Conservation (phyloP, 768 basidiomycete genomes). For the Boletales sp. region DNA sequence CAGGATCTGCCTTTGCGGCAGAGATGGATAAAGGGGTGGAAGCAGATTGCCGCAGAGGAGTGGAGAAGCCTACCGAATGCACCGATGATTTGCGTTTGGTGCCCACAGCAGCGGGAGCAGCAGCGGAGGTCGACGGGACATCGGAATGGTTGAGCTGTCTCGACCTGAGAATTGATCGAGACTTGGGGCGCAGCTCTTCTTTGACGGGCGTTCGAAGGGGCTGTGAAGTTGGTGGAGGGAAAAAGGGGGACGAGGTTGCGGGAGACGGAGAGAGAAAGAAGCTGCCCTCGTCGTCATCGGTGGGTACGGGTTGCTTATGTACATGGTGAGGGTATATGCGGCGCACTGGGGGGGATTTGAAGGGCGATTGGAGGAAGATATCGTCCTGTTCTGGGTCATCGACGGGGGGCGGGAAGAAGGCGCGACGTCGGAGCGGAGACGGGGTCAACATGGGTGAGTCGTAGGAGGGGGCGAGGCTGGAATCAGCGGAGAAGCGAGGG, state of each 20-base stretch:
- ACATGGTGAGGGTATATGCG: constrained; percentile 42
- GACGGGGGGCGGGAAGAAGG: constrained; percentile 34
- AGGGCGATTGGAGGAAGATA: constrained; percentile 53
- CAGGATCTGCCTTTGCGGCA: constrained; percentile 28
- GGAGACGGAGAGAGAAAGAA: constrained; percentile 54
- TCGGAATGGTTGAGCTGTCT: constrained; percentile 27
- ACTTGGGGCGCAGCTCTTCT: constrained; percentile 37
- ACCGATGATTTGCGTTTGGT: constrained; percentile 62
- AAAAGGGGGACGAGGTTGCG: constrained; percentile 37
- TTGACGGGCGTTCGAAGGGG: constrained; percentile 64
- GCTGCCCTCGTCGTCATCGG: constrained; percentile 55
- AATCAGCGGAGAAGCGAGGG: constrained; percentile 24
- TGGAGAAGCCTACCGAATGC: constrained; percentile 46
- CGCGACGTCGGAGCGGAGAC: constrained; percentile 52
- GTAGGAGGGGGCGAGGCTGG: constrained; percentile 31
- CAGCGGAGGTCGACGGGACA: constrained; percentile 4
- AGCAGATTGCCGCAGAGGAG: constrained; percentile 51
- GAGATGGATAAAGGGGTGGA: constrained; percentile 39
- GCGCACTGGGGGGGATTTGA: constrained; percentile 43
- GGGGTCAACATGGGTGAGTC: constrained; percentile 63
- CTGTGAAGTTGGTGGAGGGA: constrained; percentile 42
- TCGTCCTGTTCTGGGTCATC: constrained; percentile 41
- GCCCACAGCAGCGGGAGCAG: constrained; percentile 41
- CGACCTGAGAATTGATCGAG: constrained; percentile 40
- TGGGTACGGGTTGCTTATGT: constrained; percentile 25